Evolutionary conservation across 2,329 filamentous ascomycete species (phyloP).

Genomic region (Pseudocercospora vitis): DNA sequence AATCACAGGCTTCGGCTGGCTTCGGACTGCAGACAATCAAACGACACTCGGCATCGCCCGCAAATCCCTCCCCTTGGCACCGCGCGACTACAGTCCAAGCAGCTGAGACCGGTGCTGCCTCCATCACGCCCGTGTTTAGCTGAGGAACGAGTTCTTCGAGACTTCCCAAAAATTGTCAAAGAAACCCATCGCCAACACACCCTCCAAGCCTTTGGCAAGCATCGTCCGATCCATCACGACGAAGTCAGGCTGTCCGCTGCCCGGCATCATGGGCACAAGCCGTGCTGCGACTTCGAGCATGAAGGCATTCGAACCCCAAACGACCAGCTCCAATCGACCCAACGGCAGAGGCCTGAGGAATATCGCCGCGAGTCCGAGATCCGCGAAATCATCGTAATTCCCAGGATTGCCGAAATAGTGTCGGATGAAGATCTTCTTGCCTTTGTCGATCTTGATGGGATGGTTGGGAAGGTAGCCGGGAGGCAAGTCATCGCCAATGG

Average conservation of each 20-base stretch:
- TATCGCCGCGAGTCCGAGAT: slow-evolving; percentile 48
- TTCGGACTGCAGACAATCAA: no score
- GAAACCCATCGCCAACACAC: slow-evolving; percentile 56
- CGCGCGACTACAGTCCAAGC: no score
- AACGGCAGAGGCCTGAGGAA: slow-evolving; percentile 52
- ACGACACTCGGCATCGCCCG: no score
- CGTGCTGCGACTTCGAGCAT: slow-evolving; percentile 53
- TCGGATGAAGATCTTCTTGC: slow-evolving; percentile 15
- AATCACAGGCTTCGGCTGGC: no score
- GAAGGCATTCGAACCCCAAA: slow-evolving; percentile 55
- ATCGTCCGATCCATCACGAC: slow-evolving; percentile 50
- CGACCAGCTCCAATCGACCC: slow-evolving; percentile 54
- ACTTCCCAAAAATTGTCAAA: slow-evolving; percentile 57
- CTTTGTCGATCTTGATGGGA: slow-evolving; percentile 33
- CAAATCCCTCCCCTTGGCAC: no score
- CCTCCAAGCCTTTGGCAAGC: slow-evolving; percentile 54
- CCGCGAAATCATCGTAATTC: slow-evolving; percentile 11
- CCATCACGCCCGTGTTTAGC: slow-evolving; percentile 12
- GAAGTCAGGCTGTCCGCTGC: slow-evolving; percentile 60
- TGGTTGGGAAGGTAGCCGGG: slow-evolving; percentile 27
- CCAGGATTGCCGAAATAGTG: slow-evolving; percentile 3
- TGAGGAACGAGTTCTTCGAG: slow-evolving; percentile 49
- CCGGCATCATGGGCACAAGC: slow-evolving; percentile 57
- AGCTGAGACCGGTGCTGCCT: no score
- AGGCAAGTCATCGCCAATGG: slow-evolving; percentile 34